A percentile compares a stretch with the other conserved stretches of the same genome.
Conservation (phyloP, 495 filamentous ascomycete species). For the Aspergillus affinis region DNA sequence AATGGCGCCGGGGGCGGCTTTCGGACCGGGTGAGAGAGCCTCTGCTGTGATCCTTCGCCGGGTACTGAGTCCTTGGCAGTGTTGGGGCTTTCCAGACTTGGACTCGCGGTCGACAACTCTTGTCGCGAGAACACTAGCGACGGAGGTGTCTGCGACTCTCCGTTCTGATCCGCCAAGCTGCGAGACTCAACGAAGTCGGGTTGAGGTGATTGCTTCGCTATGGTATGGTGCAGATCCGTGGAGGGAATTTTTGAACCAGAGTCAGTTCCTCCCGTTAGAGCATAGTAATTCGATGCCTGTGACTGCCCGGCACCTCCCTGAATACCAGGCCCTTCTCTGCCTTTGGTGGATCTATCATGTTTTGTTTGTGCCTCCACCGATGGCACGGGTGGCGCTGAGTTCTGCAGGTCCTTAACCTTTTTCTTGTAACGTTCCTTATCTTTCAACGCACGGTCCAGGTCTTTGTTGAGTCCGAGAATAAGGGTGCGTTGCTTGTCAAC, state of each 20-base stretch:
- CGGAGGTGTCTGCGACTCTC: conserved; percentile 12
- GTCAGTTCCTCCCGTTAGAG: neutral
- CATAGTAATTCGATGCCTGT: neutral
- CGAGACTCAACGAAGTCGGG: neutral
- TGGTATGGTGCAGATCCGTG: neutral
- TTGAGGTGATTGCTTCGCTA: neutral
- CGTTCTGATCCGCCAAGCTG: neutral
- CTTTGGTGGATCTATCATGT: neutral
- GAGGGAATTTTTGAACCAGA: neutral
- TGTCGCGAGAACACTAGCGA: conserved; percentile 16
- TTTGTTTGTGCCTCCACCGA: conserved; percentile 19
- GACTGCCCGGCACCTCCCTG: conserved; percentile 1
- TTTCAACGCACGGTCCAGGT: conserved; percentile 86
- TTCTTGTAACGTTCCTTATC: conserved; percentile 94
- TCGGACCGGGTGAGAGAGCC: conserved; percentile 57
- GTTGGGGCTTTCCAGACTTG: conserved; percentile 18
- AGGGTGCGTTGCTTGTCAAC: conserved; percentile 95
- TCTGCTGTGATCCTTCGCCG: conserved; percentile 20
- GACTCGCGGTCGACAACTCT: conserved; percentile 19
- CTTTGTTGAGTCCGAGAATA: conserved; percentile 91
- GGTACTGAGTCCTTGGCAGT: conserved; percentile 21
- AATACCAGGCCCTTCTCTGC: neutral
- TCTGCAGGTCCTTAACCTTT: conserved; percentile 77
- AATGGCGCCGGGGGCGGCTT: conserved; percentile 85
- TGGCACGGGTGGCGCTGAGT: conserved; percentile 50